Evolutionary conservation across 1,284 basidiomycete species (phyloP), one percentile per base, ranked within the genome.

Genomic region (Heterobasidion parviporum): DNA sequence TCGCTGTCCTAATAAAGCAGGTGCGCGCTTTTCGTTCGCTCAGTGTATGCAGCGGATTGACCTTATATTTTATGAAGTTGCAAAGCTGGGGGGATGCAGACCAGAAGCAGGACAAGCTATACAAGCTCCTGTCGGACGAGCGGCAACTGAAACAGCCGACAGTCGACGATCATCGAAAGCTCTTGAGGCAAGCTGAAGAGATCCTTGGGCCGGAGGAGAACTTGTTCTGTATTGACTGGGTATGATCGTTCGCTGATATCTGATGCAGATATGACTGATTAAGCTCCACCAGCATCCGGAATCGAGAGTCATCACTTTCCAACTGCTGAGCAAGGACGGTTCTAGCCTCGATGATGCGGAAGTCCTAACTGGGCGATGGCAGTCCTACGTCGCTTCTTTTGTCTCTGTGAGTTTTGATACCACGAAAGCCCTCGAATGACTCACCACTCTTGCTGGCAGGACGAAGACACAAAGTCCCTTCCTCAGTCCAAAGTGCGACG

Each of bases 211-310:
- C 86, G 0, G 94, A 98, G 56, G 96, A 98, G 69, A 94, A 92
- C 67, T 74, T 98, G 15, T 98, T 92, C 77, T 81, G 92, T 18
- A 82, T 98, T 50, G 94, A 95, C 71, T 97, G 93, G 89, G 92
- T 94, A 65, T 55, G 83, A 73, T 8, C 9, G 10, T 20, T 16
- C 10, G 8, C 8, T 49, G 5, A 9, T 38, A 18, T 35, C 35
- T 35, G 35, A 15, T 45, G 36, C 20, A 26, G 15, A 32, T 33
- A 38, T 44, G 18, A 36, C 41, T 56, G 34, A 47, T 33, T 26
- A 9, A 16, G 34, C 33, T 16, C n/a, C 35, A 8, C 26, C 16
- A 94, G 92, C 73, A 89, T 16, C 82, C 86, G 0, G 77, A 83
- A 18, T 77, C 80, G 9, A 86, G 86, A 62, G 81, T 78, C 12